A percentile compares a stretch with the other conserved stretches of the same genome.
Conservation (phyloP, 106 monocot genomes). For the Dioscorea alata region DNA sequence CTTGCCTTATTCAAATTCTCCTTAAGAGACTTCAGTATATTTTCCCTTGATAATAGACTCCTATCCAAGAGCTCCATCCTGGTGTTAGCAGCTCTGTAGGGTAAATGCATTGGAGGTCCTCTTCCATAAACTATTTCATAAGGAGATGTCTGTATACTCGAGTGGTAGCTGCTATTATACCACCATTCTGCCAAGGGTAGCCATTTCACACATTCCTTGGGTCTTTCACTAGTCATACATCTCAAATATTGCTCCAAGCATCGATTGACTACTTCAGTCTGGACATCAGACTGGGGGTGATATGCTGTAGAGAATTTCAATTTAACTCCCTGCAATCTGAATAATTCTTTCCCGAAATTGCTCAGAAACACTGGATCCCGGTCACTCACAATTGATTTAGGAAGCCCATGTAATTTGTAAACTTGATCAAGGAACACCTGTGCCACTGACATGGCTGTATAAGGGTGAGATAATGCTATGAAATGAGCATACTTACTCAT, state of each 20-base stretch:
- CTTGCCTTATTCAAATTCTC: too few species aligned
- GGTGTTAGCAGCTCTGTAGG: too few species aligned
- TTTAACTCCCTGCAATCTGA: not conserved
- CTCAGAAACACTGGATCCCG: not conserved
- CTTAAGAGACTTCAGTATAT: too few species aligned
- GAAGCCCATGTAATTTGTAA: constrained; percentile 3
- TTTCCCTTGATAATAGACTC: too few species aligned
- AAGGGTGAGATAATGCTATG: not conserved
- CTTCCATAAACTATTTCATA: constrained; percentile 4
- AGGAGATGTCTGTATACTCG: not conserved
- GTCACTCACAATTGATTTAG: not conserved
- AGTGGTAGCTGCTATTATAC: constrained; percentile 3
- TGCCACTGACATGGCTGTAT: not conserved
- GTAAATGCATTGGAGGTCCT: too few species aligned
- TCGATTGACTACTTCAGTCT: constrained; percentile 9
- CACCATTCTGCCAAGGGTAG: constrained; percentile 5
- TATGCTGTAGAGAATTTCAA: not conserved
- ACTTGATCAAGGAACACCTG: not conserved
- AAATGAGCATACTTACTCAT: constrained; percentile 8
- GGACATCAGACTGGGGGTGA: constrained; percentile 11
- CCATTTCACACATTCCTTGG: too few species aligned
- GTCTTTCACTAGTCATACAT: constrained; percentile 2
- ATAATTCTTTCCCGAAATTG: constrained; percentile 8
- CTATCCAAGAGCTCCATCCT: too few species aligned
- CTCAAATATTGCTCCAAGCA: constrained; percentile 1